These are phyloP conservation scores for Cicer chorassanicum DNA, from an alignment of 306 rosid species.

Conservation along the genomic window DNA sequence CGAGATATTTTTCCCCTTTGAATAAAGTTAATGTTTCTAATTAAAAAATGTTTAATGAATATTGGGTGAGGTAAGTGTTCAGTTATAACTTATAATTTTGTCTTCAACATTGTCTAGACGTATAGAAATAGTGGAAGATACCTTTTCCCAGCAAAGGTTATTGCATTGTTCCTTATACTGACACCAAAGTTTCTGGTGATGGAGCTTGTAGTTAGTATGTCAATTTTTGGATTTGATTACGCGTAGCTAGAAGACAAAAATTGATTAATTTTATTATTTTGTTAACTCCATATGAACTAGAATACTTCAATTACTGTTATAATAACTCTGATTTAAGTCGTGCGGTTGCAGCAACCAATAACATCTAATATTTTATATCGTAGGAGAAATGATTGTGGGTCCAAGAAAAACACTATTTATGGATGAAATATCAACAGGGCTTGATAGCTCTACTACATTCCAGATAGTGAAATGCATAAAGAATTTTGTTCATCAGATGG, in stretches of 20 bases:
- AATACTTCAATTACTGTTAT: slow-evolving; percentile 20
- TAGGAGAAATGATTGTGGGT: slow-evolving; percentile 90
- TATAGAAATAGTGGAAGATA: not conserved
- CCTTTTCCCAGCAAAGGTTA: slow-evolving; percentile 4
- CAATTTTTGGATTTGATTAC: slow-evolving; percentile 8
- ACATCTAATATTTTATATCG: slow-evolving; percentile 40
- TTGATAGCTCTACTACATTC: slow-evolving; percentile 89
- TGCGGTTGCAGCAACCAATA: slow-evolving; percentile 35
- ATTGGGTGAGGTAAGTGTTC: not conserved
- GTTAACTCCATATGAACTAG: slow-evolving; percentile 22
- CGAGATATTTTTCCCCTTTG: not conserved
- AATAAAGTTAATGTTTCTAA: slow-evolving; percentile 20
- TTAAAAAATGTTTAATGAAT: not conserved
- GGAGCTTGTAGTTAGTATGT: not conserved
- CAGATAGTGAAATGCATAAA: slow-evolving; percentile 83
- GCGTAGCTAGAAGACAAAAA: slow-evolving; percentile 18
- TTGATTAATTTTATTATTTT: not conserved
- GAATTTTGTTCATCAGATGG: slow-evolving; percentile 90
- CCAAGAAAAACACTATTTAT: slow-evolving; percentile 86
- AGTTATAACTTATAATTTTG: not conserved
- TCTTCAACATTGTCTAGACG: slow-evolving; percentile 3
- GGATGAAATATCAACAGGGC: slow-evolving; percentile 98
- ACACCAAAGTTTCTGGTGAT: not conserved
- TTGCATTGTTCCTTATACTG: slow-evolving; percentile 25
- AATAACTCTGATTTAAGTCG: slow-evolving; percentile 29